A percentile compares a stretch with the other conserved stretches of the same genome.
Evolutionary conservation across 2,329 filamentous ascomycete genomes (phyloP).

Genomic region (Coleophoma eucalyptorum): DNA sequence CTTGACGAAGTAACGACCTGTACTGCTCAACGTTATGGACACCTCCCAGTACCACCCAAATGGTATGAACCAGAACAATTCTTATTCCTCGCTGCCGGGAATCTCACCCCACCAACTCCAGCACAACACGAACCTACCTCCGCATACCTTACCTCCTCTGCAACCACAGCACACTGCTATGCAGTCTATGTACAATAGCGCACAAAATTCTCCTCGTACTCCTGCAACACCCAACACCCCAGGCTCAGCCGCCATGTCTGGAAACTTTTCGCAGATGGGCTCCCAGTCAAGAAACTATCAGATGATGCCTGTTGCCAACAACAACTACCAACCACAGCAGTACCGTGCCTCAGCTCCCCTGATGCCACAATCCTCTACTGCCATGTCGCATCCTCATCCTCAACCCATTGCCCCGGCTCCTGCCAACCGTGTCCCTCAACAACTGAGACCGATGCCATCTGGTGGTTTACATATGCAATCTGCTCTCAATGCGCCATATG

Average conservation of each 20-base stretch:
- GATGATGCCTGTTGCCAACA: conserved; percentile 19
- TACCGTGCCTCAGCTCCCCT: conserved; percentile 56
- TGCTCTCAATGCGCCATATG: conserved; percentile 57
- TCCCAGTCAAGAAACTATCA: conserved; percentile 19
- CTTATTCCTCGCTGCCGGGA: conserved; percentile 21
- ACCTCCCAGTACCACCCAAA: conserved; percentile 23
- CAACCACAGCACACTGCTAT: conserved; percentile 46
- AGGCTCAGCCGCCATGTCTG: conserved; percentile 49
- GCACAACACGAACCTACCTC: conserved; percentile 39
- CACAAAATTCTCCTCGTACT: conserved; percentile 54
- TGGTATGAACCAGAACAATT: conserved; percentile 23
- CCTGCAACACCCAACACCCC: conserved; percentile 61
- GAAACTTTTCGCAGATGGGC: conserved; percentile 53
- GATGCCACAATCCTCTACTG: conserved; percentile 63
- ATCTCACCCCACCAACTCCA: conserved; percentile 32
- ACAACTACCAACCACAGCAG: conserved; percentile 19
- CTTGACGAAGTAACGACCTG: too few species aligned
- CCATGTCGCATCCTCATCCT: conserved; percentile 69
- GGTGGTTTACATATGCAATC: conserved; percentile 52
- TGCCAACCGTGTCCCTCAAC: conserved; percentile 48
- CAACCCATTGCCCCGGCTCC: conserved; percentile 67
- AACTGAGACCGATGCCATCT: conserved; percentile 65
- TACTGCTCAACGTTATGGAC: conserved; percentile 15
- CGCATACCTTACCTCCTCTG: conserved; percentile 54
- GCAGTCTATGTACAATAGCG: conserved; percentile 49